These are phyloP conservation scores for Diplotaxis tenuifolia DNA, from an alignment of 345 rosid species.

Conservation along the genomic window DNA sequence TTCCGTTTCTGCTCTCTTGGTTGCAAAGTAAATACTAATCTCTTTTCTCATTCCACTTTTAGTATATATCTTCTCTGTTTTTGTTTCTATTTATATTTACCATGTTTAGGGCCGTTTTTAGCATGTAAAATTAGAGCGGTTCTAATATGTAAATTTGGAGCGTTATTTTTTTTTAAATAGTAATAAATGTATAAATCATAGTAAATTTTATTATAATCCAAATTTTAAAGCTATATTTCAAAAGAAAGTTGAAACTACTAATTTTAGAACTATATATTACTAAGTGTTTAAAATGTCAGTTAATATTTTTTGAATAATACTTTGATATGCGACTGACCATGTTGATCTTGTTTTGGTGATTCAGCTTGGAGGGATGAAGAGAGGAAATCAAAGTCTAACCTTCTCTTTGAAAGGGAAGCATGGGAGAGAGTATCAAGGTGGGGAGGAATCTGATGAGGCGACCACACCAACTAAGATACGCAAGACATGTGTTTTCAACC, in stretches of 20 bases:
- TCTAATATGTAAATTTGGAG: no score
- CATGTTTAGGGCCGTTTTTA: no score
- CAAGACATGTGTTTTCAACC: constrained; percentile 54
- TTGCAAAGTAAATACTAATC: constrained; percentile 51
- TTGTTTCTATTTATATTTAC: not conserved
- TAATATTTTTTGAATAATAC: not conserved
- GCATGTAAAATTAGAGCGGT: no score
- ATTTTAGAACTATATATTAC: no score
- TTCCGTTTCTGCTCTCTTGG: constrained; percentile 93
- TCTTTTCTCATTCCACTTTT: not conserved
- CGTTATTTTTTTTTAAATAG: no score
- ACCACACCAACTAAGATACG: constrained; percentile 74
- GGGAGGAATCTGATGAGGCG: constrained; percentile 62
- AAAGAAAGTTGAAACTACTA: no score
- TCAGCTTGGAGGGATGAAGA: constrained; percentile 75
- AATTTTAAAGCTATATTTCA: no score
- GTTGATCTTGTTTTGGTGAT: not conserved
- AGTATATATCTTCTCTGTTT: not conserved
- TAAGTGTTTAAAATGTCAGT: not conserved
- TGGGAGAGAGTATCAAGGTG: constrained; percentile 45
- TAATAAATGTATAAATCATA: no score
- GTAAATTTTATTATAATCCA: no score
- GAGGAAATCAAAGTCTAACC: constrained; percentile 61
- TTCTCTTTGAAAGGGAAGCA: constrained; percentile 54
- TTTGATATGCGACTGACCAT: not conserved